Base-by-base conservation (phyloP, 2,329 filamentous ascomycete species). In the Claviceps sorghi region DNA sequence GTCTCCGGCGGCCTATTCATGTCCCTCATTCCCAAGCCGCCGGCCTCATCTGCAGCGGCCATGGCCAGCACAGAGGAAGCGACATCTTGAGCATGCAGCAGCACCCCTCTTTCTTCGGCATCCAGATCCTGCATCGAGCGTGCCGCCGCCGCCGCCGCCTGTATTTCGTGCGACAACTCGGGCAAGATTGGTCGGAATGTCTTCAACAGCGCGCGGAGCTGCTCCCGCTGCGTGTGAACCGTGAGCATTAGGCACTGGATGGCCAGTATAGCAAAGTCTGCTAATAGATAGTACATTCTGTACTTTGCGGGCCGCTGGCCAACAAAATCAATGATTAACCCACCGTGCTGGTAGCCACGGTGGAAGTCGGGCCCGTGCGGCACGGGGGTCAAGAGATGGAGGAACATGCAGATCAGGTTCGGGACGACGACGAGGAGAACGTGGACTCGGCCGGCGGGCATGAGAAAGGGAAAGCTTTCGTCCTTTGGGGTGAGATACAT, bases 321-420 rank as follows among this genome's bases (percentile, higher is more conserved):
- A 58, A 86, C 72, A 58, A 86, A 82, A 60, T 86, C 82, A 58
- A 84, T 75, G 26, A 85, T 71, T 49, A 84, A 69, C 36, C 82
- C 82, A 26, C 82, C 82, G 56, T 85, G 82, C 26, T 84, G 72
- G 60, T 84, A 85, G 26, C 81, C 82, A 50, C 79, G 71, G 54
- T 79, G 74, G 40, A 77, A 73, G 59, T 84, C 82, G 54, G 74
- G 73, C n/a, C 78, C 80, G 22, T 68, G 65, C 0, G 79, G 76
- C 0, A 80, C 66, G 8, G 75, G 64, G n/a, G 71, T 69, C 38
- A 82, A 68, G 4, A 80, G 60, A 61, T 85, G 82, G 43, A 79
- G 64, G 3, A 83, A 65, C 51, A 83, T 73, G 66, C 81, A 84
- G 49, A 83, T 60, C 10, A 77, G 52, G 61, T 82, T 82, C 15